Evolutionary conservation across 2,329 filamentous ascomycete species (phyloP).

Genomic region (Beauveria rudraprayagi): DNA sequence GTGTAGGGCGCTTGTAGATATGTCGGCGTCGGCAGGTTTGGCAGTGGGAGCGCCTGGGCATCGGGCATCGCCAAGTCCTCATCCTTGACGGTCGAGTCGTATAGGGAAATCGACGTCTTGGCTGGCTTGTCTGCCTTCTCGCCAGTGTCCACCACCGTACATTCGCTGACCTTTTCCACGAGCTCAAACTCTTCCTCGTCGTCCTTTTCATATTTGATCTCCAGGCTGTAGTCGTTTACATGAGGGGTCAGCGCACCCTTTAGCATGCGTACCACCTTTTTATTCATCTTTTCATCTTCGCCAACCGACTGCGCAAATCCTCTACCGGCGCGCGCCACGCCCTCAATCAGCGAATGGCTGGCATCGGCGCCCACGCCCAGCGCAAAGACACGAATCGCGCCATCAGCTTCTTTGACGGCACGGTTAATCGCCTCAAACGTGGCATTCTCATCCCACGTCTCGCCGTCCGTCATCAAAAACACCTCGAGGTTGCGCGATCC

Average conservation of each 20-base stretch:
- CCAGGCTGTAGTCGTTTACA: slow-evolving; percentile 53
- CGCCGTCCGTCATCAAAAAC: slow-evolving; percentile 49
- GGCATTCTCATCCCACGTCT: slow-evolving; percentile 38
- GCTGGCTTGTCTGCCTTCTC: slow-evolving; percentile 14
- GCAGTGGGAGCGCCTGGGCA: slow-evolving; percentile 36
- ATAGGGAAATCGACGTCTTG: slow-evolving; percentile 45
- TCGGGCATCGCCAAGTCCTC: slow-evolving; percentile 28
- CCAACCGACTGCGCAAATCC: slow-evolving; percentile 56
- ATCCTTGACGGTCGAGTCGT: slow-evolving; percentile 40
- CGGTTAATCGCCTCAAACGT: slow-evolving; percentile 39
- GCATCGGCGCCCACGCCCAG: slow-evolving; percentile 45
- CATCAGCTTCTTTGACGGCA: slow-evolving; percentile 30
- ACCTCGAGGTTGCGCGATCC: slow-evolving; percentile 43
- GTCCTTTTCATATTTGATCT: slow-evolving; percentile 46
- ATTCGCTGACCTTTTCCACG: slow-evolving; percentile 48
- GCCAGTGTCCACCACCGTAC: slow-evolving; percentile 30
- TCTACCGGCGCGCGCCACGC: slow-evolving; percentile 44
- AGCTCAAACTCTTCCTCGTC: slow-evolving; percentile 52
- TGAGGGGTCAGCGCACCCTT: slow-evolving; percentile 62
- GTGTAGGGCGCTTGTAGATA: slow-evolving; percentile 55
- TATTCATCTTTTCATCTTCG: slow-evolving; percentile 57
- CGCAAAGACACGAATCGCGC: slow-evolving; percentile 43
- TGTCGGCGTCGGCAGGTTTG: slow-evolving; percentile 42
- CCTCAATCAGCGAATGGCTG: slow-evolving; percentile 46
- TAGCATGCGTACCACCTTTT: slow-evolving; percentile 65